Base-by-base conservation (phyloP, 495 filamentous ascomycete genomes). In the Elaphomyces granulatus region DNA sequence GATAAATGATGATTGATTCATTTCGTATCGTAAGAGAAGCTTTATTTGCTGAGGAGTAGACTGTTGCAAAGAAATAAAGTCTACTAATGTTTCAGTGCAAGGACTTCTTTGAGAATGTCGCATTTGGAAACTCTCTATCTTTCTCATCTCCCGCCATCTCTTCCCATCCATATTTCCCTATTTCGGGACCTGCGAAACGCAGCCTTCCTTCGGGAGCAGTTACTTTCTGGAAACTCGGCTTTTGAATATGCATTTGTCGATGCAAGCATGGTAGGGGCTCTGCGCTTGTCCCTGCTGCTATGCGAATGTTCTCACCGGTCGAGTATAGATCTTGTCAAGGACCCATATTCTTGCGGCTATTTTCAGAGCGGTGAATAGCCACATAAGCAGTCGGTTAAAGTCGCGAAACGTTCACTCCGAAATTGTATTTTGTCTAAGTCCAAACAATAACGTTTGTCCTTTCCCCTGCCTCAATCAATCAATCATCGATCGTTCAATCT, bases 201-300 rank as follows among this genome's bases (percentile, higher is more conserved):
- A 6, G 55, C 69, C 1, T 85, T 78, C 53, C 64, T 98, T 16
- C 78, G 82, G 6, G 60, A 78, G 43, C 87, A 94, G 58, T 71
- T 96, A 12, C 61, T 95, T 6, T 70, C 75, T 2, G 80, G 81
- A 8, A 93, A 94, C 46, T 46, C 69, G 17, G 79, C 80, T 9
- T 96, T 83, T 49, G 83, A 95, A 56, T 95, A 94, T 65, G 88
- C 88, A 3, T 80, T 98, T 37, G 75, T 98, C 34, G 87, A 98
- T 58, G 86, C 86, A 1, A 74, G 66, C 37, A 68, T 75, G 55
- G 75, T 87, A 55, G 40, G 61, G 51, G 20, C n/a, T 18, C 32
- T 21, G 28, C 33, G 23, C 15, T 15, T 30, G 10, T 33, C 16
- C 30, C 15, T 35, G 34, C 26, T 32, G n/a, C 20, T 18, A 2